phyloP scores from a whole-genome alignment of 1,139 yeast genomes.

The Pichia sp. region DNA sequence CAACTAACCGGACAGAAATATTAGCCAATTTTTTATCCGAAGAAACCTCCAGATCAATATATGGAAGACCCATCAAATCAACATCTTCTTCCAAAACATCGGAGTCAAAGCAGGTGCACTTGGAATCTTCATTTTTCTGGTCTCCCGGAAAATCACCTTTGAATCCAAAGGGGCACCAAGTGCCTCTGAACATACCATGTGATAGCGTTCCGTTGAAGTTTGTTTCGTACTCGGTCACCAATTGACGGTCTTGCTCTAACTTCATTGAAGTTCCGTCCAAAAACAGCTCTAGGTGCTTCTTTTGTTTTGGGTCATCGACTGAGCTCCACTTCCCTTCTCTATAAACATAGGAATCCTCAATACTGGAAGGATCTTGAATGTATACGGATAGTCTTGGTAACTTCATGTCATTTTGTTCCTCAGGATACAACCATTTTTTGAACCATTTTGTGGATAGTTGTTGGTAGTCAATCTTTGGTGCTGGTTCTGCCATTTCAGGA shows the following conservation, averaged over 20 bases:
- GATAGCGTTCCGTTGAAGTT: conserved; percentile 28
- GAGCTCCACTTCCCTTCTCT: conserved; percentile 34
- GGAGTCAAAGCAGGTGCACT: conserved; percentile 29
- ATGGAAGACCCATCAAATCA: conserved; percentile 31
- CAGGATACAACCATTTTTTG: conserved; percentile 28
- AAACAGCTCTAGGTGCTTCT: conserved; percentile 5
- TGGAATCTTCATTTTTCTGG: conserved; percentile 32
- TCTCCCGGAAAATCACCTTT: conserved; percentile 37
- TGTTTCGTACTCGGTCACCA: conserved; percentile 4
- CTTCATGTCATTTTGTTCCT: conserved; percentile 15
- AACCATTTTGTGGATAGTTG: conserved; percentile 33
- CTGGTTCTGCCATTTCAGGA: conserved; percentile 37
- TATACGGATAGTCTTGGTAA: conserved; percentile 31
- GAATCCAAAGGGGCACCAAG: conserved; percentile 37
- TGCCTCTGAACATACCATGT: conserved; percentile 35
- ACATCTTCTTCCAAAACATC: conserved; percentile 17
- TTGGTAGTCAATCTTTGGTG: conserved; percentile 34
- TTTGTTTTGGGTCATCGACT: conserved; percentile 12
- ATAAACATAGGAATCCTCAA: conserved; percentile 26
- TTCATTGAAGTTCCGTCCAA: conserved; percentile 8
- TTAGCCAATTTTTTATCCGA: conserved; percentile 30
- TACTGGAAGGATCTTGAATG: conserved; percentile 31
- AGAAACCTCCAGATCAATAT: conserved; percentile 24
- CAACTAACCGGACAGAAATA: conserved; percentile 30
- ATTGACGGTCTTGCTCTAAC: conserved; percentile 1